Base-by-base conservation (phyloP, 73 alveolate genomes). In the Paramecium pentaurelia region DNA sequence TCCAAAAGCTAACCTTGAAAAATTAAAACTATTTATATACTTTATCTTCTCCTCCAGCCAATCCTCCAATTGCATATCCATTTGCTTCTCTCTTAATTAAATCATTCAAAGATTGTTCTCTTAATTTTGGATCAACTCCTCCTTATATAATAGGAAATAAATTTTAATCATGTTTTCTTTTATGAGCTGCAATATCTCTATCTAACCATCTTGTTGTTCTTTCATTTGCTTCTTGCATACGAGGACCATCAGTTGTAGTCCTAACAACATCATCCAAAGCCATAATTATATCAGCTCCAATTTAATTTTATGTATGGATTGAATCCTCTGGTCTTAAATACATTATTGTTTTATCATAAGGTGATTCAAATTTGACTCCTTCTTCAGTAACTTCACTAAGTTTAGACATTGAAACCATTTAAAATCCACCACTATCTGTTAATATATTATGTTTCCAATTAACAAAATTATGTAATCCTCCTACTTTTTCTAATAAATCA, bases 41-140 rank as follows among this genome's bases (percentile, higher is more conserved):
- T 91, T 99, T 99, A 54, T 97, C 99, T 93, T 99, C 99, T 1
- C 99, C 99, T 18, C 99, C 99, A 2, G 99, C 98, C 88, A 99
- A 96, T 8, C 99, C 99, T 3, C 99, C 99, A 9, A 99, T 99
- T 16, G 99, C 99, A 93, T 97, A 99, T 36, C 99, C 99, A 8
- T 99, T 99, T 14, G 98, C 93, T 87, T 98, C 96, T 93, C 99
- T 95, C 70, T 95, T 88, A 64, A 94, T 93, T 98, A 99, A 94
- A 90, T 93, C 99, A 92, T 97, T 97, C 60, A 98, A 94, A 49
- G 99, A 92, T 70, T 80, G 25, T 28, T 77, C 85, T 83, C 93
- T 80, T 60, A 89, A 89, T 20, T 32, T 58, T 9, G 77, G 77
- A 71, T 89, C 94, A 14, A 89, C 49, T 14, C 94, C 94, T 38